Conservation (phyloP, 1,139 yeast genomes). For the Magnusiomyces tetraspermus region DNA sequence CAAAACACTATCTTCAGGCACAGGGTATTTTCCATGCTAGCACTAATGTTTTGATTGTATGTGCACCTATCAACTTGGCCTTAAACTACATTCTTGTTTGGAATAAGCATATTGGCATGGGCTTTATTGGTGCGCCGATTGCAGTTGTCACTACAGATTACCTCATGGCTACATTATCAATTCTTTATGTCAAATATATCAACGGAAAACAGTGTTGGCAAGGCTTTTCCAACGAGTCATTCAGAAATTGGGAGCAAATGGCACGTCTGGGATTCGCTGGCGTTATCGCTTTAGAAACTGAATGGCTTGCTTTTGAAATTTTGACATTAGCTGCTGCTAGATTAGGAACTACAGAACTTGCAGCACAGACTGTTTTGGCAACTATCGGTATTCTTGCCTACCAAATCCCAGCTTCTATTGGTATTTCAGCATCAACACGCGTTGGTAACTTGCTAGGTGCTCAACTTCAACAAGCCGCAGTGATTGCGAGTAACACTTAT, state of each 20-base stretch:
- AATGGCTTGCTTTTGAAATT: slow-evolving; percentile 76
- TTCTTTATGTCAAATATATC: slow-evolving; percentile 44
- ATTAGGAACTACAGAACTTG: slow-evolving; percentile 71
- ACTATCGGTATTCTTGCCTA: slow-evolving; percentile 70
- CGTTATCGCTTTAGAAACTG: slow-evolving; percentile 75
- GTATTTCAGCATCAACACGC: slow-evolving; percentile 78
- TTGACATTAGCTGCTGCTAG: slow-evolving; percentile 61
- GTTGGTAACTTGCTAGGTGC: slow-evolving; percentile 85
- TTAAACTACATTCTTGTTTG: slow-evolving; percentile 74
- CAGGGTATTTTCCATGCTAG: slow-evolving; percentile 92
- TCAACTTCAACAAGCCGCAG: slow-evolving; percentile 51
- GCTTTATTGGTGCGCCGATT: slow-evolving; percentile 60
- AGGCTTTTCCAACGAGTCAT: slow-evolving; percentile 42
- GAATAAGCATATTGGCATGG: slow-evolving; percentile 52
- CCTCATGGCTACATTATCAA: slow-evolving; percentile 46
- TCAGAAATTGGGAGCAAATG: slow-evolving; percentile 52
- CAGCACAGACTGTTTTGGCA: slow-evolving; percentile 80
- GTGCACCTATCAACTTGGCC: slow-evolving; percentile 71
- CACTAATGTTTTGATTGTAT: slow-evolving; percentile 61
- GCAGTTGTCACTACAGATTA: slow-evolving; percentile 57
- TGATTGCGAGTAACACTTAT: slow-evolving; percentile 55
- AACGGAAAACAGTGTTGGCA: slow-evolving; percentile 69
- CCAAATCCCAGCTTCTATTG: slow-evolving; percentile 80
- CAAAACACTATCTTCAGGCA: slow-evolving; percentile 77
- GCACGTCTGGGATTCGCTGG: slow-evolving; percentile 68